phyloP scores from a whole-genome alignment of 139 green algal genomes.

The Chlorella sorokiniana region DNA sequence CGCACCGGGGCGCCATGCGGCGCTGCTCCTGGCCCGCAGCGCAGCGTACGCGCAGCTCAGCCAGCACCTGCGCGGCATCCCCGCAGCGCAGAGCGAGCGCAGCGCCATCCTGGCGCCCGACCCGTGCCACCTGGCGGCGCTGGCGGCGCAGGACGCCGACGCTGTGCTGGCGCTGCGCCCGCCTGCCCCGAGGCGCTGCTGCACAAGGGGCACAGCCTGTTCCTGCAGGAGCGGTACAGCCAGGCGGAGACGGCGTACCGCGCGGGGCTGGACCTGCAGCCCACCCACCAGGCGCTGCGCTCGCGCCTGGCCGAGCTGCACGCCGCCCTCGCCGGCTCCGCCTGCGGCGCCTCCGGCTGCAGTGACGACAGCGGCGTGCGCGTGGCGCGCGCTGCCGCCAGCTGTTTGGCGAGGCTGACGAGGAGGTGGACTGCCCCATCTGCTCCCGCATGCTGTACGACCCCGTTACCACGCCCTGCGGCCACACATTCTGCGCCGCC shows the following conservation, averaged over 20 bases:
- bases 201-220: slow-evolving; percentile 9
- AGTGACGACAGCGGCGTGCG: no score
- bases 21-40: slow-evolving; percentile 17
- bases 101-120: slow-evolving; percentile 73
- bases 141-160: slow-evolving; percentile 65
- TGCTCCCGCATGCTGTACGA: slow-evolving; percentile 91
- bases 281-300: neutral
- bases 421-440: slow-evolving; percentile 87
- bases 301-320: neutral
- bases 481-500: slow-evolving; percentile 78
- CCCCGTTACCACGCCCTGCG: slow-evolving; percentile 91
- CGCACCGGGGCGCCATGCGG: neutral
- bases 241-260: slow-evolving; percentile 52
- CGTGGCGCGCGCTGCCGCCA: neutral
- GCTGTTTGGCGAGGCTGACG: slow-evolving; percentile 8
- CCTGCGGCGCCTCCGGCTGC: neutral
- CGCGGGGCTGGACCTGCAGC: slow-evolving; percentile 29
- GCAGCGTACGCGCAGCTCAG: slow-evolving; percentile 20
- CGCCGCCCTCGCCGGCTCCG: slow-evolving; percentile 30
- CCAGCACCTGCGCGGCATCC: slow-evolving; percentile 29
- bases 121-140: slow-evolving; percentile 63
- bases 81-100: slow-evolving; percentile 51
- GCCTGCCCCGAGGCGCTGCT: neutral
- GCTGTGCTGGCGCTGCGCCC: slow-evolving; percentile 35
- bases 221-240: slow-evolving; percentile 57